phyloP scores from a whole-genome alignment of 2,329 filamentous ascomycete species.

The Aspergillus sp. region DNA sequence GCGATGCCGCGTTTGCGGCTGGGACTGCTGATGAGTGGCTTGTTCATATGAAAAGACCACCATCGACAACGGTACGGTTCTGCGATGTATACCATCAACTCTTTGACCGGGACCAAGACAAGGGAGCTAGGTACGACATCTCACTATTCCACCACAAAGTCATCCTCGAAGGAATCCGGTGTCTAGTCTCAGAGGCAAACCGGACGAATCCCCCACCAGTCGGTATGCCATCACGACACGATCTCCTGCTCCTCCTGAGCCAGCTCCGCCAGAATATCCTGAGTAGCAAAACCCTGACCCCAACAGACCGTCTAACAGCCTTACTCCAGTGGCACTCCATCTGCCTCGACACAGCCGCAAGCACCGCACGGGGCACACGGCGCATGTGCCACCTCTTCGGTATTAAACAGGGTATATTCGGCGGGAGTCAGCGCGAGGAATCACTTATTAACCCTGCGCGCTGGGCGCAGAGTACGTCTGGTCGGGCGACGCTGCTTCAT shows the following conservation, averaged over 20 bases:
- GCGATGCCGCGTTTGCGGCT: neutral
- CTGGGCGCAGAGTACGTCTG: conserved; percentile 10
- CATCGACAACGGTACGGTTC: neutral
- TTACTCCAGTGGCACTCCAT: conserved; percentile 16
- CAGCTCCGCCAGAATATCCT: neutral
- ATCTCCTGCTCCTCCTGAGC: neutral
- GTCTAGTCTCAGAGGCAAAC: neutral
- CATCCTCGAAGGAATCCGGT: conserved; percentile 3
- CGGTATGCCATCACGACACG: neutral
- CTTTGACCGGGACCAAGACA: neutral
- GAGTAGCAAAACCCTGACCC: neutral
- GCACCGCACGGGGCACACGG: conserved; percentile 10
- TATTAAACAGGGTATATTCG: conserved; percentile 12
- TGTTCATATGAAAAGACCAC: neutral
- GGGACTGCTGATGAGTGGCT: neutral
- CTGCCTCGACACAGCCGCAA: conserved; percentile 9
- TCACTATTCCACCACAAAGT: conserved; percentile 6
- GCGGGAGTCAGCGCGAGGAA: conserved; percentile 10
- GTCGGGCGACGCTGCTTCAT: conserved; percentile 9
- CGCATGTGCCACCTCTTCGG: conserved; percentile 12
- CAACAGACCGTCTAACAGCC: conserved; percentile 1
- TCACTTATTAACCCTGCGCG: conserved; percentile 5
- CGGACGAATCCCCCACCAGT: conserved; percentile 1
- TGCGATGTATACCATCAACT: conserved; percentile 1
- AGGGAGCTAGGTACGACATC: neutral